These are phyloP conservation scores for Fraxinus baroniana DNA, from an alignment of 305 asterid species.

Conservation along the genomic window DNA sequence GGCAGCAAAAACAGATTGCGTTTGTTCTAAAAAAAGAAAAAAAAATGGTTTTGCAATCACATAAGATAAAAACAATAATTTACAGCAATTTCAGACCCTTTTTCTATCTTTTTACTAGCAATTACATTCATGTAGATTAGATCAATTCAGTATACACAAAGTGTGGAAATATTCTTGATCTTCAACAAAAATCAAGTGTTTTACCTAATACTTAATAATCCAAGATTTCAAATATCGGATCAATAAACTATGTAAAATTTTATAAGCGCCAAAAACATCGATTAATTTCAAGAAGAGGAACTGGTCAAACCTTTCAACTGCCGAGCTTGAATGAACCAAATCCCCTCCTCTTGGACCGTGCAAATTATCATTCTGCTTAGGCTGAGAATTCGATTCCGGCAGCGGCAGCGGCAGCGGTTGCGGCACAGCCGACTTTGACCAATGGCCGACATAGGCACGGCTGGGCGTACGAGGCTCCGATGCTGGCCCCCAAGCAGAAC, in stretches of 20 bases:
- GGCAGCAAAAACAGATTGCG: neutral
- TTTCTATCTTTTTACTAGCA: neutral
- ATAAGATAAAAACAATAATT: neutral
- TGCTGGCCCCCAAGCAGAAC: conserved; percentile 24
- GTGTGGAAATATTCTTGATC: neutral
- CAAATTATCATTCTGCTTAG: conserved; percentile 24
- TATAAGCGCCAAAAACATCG: neutral
- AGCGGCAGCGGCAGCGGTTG: conserved; percentile 72
- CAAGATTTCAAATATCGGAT: neutral
- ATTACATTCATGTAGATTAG: neutral
- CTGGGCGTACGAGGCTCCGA: conserved; percentile 33
- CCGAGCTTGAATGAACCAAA: conserved; percentile 27
- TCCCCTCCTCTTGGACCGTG: conserved; percentile 23
- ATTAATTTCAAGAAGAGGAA: neutral
- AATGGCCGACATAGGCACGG: conserved; percentile 29
- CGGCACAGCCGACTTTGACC: conserved; percentile 70
- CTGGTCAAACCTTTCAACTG: conserved; percentile 38
- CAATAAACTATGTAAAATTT: neutral
- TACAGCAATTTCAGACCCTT: neutral
- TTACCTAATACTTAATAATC: neutral
- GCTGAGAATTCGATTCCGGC: conserved; percentile 39
- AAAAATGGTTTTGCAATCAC: neutral
- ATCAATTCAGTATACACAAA: neutral
- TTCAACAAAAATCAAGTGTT: neutral
- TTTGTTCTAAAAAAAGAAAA: neutral